These are phyloP conservation scores for Calocybe cyanea DNA, from an alignment of 768 basidiomycete species.

Conservation along the genomic window DNA sequence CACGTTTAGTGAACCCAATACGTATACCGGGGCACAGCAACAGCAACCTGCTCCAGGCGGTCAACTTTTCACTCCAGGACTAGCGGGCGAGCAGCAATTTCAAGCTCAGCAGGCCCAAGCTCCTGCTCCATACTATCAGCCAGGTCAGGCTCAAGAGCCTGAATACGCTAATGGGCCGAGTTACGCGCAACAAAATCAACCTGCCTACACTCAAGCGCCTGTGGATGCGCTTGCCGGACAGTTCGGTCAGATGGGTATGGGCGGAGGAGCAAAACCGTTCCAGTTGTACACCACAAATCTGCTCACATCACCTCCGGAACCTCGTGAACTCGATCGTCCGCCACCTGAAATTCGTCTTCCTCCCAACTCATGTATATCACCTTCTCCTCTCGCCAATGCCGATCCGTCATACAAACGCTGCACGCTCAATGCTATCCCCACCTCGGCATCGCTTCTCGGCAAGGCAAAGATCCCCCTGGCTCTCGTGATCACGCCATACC, in stretches of 20 bases:
- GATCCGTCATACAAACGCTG: conserved; percentile 89
- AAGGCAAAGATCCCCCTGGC: conserved; percentile 92
- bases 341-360: conserved; percentile 92
- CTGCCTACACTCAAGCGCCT: conserved; percentile 43
- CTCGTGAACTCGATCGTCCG: conserved; percentile 71
- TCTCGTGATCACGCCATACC: conserved; percentile 86
- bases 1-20: conserved; percentile 41
- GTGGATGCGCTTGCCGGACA: conserved; percentile 75
- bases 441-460: conserved; percentile 77
- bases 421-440: conserved; percentile 91
- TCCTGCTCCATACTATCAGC: conserved; percentile 37
- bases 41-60: conserved; percentile 33
- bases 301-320: conserved; percentile 89
- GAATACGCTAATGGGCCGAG: conserved; percentile 42
- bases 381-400: conserved; percentile 76
- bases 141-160: conserved; percentile 42
- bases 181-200: conserved; percentile 32
- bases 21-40: conserved; percentile 33
- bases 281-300: conserved; percentile 87
- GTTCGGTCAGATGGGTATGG: conserved; percentile 86
- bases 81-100: conserved; percentile 67
- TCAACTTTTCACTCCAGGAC: conserved; percentile 85
- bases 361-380: conserved; percentile 76
- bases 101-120: conserved; percentile 45
- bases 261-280: conserved; percentile 64